Percentiles rank a stretch among this genome's conserved stretches.
Conservation (phyloP, 1,284 basidiomycete genomes). For the Gomphus bonarii region DNA sequence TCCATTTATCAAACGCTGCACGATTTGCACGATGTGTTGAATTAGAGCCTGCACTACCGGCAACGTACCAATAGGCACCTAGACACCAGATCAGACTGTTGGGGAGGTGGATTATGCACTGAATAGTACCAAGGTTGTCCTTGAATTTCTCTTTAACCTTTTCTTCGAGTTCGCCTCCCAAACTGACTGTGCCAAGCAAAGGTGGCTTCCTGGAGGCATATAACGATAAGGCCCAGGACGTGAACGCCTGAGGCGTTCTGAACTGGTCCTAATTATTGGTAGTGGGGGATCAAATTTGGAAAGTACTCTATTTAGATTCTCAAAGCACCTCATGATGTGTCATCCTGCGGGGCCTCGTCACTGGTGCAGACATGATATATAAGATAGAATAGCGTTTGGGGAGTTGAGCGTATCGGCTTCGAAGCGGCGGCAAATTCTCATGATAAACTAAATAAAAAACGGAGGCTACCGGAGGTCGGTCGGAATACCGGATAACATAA, state of each 20-base stretch:
- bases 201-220: constrained; percentile 23
- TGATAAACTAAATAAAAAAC: too few species aligned
- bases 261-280: neutral
- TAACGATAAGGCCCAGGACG: constrained; percentile 8
- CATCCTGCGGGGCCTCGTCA: constrained; percentile 3
- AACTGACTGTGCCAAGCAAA: constrained; percentile 29
- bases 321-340: neutral
- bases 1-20: constrained; percentile 46
- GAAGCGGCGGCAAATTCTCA: too few species aligned
- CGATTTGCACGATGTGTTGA: constrained; percentile 48
- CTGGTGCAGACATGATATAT: neutral
- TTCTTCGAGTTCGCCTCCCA: constrained; percentile 31
- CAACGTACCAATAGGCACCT: constrained; percentile 56
- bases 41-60: constrained; percentile 50
- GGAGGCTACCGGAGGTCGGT: too few species aligned
- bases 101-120: constrained; percentile 8
- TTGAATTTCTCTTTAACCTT: constrained; percentile 33
- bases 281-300: neutral
- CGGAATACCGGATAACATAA: too few species aligned
- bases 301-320: neutral
- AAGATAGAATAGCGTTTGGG: too few species aligned
- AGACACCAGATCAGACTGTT: neutral
- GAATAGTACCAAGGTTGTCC: constrained; percentile 25
- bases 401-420: neutral
- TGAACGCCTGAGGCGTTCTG: constrained; percentile 7